A percentile compares a stretch with the other conserved stretches of the same genome.
Conservation (phyloP, 225 moss, liverwort and hornwort genomes). For the Pseudisothecium myosuroides region DNA sequence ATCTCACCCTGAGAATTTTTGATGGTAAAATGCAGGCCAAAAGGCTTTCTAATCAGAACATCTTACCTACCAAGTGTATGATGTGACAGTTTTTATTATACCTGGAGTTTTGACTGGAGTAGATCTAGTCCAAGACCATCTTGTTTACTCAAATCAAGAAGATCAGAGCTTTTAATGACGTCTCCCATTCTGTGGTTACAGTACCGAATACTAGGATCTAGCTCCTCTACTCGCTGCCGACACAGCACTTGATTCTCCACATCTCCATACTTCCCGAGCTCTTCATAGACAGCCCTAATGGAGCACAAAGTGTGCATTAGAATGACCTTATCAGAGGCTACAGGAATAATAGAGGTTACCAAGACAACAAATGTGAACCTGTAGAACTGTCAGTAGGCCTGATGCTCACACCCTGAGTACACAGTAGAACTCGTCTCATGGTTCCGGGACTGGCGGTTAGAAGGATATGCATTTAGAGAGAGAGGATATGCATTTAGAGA, state of each 20-base stretch:
- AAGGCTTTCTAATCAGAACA: not conserved
- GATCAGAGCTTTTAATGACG: constrained; percentile 56
- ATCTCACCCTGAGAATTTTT: not conserved
- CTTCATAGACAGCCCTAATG: constrained; percentile 74
- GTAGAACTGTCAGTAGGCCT: not conserved
- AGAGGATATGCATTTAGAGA: too few relatives aligned
- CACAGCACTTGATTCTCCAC: constrained; percentile 90
- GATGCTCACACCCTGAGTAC: not conserved
- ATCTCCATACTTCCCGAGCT: constrained; percentile 87
- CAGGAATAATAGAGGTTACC: not conserved
- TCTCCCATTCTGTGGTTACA: constrained; percentile 81
- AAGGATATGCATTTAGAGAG: too few relatives aligned
- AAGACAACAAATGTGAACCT: not conserved
- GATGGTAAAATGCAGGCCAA: not conserved
- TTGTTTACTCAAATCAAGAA: constrained; percentile 81
- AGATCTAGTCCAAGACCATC: constrained; percentile 82
- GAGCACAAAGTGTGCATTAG: not conserved
- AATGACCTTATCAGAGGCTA: not conserved
- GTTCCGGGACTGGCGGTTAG: too few relatives aligned
- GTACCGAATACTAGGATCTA: constrained; percentile 77
- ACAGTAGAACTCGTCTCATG: too few relatives aligned
- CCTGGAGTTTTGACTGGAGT: constrained; percentile 93
- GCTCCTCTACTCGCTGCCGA: constrained; percentile 86
- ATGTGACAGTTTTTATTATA: not conserved
- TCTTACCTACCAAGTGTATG: not conserved